These are phyloP conservation scores for Datisca glomerata DNA, from an alignment of 306 rosid species.

Conservation along the genomic window DNA sequence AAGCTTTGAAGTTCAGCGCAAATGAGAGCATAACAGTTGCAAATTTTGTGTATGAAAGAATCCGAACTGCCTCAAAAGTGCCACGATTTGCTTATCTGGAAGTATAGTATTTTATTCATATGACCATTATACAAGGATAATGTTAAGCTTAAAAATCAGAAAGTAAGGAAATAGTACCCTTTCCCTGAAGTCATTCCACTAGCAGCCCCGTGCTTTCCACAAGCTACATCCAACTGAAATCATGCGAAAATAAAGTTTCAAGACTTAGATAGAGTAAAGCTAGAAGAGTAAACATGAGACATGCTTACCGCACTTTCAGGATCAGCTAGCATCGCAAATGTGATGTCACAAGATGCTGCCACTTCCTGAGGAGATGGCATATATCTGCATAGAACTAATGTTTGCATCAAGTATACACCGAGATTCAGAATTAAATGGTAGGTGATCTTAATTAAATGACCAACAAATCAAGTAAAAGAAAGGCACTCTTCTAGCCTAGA, in stretches of 20 bases:
- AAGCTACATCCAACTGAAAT: slow-evolving; percentile 71
- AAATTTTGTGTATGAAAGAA: neutral
- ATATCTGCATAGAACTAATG: slow-evolving; percentile 39
- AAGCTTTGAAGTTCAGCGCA: too few species aligned
- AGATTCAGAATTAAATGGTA: too few species aligned
- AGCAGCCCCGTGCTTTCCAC: slow-evolving; percentile 68
- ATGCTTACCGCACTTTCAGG: slow-evolving; percentile 90
- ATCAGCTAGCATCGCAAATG: slow-evolving; percentile 97
- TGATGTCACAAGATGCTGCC: slow-evolving; percentile 84
- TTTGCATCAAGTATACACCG: neutral
- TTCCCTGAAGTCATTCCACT: slow-evolving; percentile 77
- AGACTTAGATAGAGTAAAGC: slow-evolving; percentile 1
- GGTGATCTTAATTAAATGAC: too few species aligned
- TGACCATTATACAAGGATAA: too few species aligned
- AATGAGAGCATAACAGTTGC: too few species aligned
- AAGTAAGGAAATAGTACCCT: slow-evolving; percentile 40
- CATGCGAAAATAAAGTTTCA: slow-evolving; percentile 11
- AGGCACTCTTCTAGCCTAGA: too few species aligned
- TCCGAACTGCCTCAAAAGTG: neutral
- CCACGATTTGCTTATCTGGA: neutral
- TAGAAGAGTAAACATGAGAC: slow-evolving; percentile 12
- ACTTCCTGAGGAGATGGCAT: slow-evolving; percentile 78
- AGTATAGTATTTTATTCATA: too few species aligned
- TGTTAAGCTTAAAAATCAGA: neutral
- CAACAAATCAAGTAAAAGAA: too few species aligned